Evolutionary conservation across 169 alveolate species (phyloP), one percentile per base, ranked within the genome.

Genomic region (Plasmodium reichenowi): DNA sequence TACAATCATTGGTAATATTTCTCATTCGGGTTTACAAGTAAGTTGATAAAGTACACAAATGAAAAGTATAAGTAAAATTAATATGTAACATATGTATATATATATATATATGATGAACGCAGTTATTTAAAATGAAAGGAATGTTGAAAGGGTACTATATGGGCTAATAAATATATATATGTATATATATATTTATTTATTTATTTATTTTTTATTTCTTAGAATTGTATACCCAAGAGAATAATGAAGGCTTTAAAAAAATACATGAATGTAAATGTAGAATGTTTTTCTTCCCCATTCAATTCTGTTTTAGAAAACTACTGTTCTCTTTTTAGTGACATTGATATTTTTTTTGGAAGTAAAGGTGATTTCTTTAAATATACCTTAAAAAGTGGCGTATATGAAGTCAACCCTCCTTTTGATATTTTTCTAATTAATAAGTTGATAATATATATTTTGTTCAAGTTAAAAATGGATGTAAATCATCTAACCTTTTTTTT

Each of bases 231-330:
- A 48, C 91, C 91, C 24, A 70, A 56, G 58, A 45, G 91, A 43
- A 47, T 83, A 52, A 63, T 83, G 67, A 56, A 67, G 50, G 29
- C 68, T 24, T 43, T 83, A 45, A 38, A 48, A n/a, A 87, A 74
- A 26, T 45, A 43, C 15, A 29, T 87, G 76, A 26, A 67, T 52
- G 29, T 74, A 47, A 56, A 72, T 10, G 43, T 48, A 43, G 92
- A 87, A 74, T 87, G 92, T 45, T 87, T 87, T 74, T 71, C 92
- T n/a, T 87, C 92, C 47, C 92, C 92, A 2, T 74, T 87, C 29
- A 87, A 87, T 50, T 71, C 88, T 43, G 67, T 74, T 67, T 60
- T 75, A 17, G 20, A 62, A 20, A 52, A 47, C 13, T 87, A 74
- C 67, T 87, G 92, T 17, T 87, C 92, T 17, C 54, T 87, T 71